phyloP scores from a whole-genome alignment of 2,329 filamentous ascomycete genomes.

The Aspergillus oerlinghausenensis region DNA sequence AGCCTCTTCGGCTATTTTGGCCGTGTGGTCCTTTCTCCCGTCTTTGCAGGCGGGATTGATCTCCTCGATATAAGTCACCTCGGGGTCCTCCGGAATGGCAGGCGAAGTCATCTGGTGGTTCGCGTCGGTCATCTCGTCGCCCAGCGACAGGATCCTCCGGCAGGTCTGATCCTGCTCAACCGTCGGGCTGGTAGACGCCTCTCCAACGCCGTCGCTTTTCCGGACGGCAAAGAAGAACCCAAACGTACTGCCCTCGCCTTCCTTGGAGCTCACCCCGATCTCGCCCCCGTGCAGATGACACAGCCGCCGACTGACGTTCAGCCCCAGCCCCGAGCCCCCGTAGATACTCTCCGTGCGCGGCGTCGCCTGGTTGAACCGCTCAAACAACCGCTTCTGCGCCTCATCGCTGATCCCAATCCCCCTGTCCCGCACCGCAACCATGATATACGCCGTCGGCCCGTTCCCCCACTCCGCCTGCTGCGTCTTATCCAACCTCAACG shows the following conservation, averaged over 20 bases:
- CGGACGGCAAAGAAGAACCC: constrained; percentile 54
- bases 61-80: constrained; percentile 9
- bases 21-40: constrained; percentile 7
- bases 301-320: constrained; percentile 75
- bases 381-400: constrained; percentile 70
- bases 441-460: constrained; percentile 59
- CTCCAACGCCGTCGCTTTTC: constrained; percentile 5
- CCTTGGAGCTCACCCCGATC: constrained; percentile 63
- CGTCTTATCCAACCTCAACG: constrained; percentile 27
- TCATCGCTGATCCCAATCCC: constrained; percentile 67
- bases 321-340: constrained; percentile 70
- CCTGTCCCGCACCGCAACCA: constrained; percentile 72
- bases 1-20: constrained; percentile 3
- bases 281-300: constrained; percentile 76
- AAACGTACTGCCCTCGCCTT: constrained; percentile 54
- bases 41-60: constrained; percentile 5
- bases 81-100: constrained; percentile 11
- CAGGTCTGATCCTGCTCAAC: constrained; percentile 15
- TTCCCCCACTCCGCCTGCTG: constrained; percentile 50
- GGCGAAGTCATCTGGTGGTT: constrained; percentile 9
- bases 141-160: constrained; percentile 14
- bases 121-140: constrained; percentile 14
- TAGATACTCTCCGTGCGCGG: constrained; percentile 73
- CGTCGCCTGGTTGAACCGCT: constrained; percentile 73
- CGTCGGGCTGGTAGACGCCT: not conserved